phyloP scores from a whole-genome alignment of 495 filamentous ascomycete genomes.

The Xylaria cubensis region DNA sequence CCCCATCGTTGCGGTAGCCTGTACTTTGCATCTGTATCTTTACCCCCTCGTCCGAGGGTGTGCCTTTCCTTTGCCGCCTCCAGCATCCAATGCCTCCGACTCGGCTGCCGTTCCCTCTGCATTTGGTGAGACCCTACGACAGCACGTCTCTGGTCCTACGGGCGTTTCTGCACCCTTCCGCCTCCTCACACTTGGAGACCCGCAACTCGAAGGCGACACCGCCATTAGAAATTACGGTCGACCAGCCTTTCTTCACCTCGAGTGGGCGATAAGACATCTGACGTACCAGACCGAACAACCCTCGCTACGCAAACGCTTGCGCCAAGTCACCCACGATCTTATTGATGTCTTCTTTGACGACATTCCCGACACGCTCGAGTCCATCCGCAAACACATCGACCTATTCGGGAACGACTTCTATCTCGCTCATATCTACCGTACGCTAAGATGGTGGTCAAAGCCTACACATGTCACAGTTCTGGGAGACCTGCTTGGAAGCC shows the following conservation, averaged over 20 bases:
- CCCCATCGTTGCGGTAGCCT: constrained; percentile 70
- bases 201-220: constrained; percentile 93
- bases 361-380: constrained; percentile 65
- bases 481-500: constrained; percentile 92
- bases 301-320: constrained; percentile 53
- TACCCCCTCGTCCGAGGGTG: constrained; percentile 86
- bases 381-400: constrained; percentile 79
- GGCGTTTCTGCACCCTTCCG: constrained; percentile 73
- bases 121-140: constrained; percentile 38
- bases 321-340: constrained; percentile 57
- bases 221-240: constrained; percentile 70
- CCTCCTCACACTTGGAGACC: constrained; percentile 89
- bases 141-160: constrained; percentile 35
- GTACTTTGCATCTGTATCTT: constrained; percentile 81
- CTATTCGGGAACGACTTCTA: constrained; percentile 94
- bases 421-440: constrained; percentile 91
- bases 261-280: constrained; percentile 58
- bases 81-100: constrained; percentile 25
- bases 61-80: constrained; percentile 71
- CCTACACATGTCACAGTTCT: constrained; percentile 91
- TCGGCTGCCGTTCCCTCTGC: constrained; percentile 26
- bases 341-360: constrained; percentile 65
- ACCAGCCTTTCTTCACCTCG: constrained; percentile 64
- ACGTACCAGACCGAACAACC: constrained; percentile 50
- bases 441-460: constrained; percentile 75